These are phyloP conservation scores for Solanum megistacrolobum DNA, from an alignment of 257 asterid species.

Conservation along the genomic window DNA sequence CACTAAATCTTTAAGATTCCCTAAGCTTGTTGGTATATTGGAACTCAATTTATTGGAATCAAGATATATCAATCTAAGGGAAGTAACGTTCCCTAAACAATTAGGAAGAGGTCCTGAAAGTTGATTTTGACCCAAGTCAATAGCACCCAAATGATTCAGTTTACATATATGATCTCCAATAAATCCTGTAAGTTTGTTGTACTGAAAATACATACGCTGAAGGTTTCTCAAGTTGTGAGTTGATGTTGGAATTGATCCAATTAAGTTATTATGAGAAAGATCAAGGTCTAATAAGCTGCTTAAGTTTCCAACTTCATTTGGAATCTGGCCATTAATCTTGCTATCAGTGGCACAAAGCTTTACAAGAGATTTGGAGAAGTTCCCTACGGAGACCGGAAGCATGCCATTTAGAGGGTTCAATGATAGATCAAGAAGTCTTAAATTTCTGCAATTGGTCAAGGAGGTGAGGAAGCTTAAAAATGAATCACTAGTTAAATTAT, in stretches of 20 bases:
- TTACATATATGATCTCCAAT: not conserved
- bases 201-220: fast-evolving
- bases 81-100: no score
- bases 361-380: not conserved
- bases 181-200: not conserved
- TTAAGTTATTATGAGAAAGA: not conserved
- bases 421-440: no score
- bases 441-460: no score
- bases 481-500: no score
- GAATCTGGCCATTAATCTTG: not conserved
- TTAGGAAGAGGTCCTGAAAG: not conserved
- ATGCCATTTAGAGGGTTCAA: not conserved
- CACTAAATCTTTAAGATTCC: not conserved
- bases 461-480: no score
- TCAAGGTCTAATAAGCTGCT: not conserved
- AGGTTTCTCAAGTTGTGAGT: not conserved
- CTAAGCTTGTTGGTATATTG: not conserved
- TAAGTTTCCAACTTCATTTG: not conserved
- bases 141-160: not conserved
- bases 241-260: not conserved
- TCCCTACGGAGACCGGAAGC: not conserved
- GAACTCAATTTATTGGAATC: no score
- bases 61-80: no score
- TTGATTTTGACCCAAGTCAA: not conserved
- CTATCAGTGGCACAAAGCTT: fast-evolving